Evolutionary conservation across 352 stramenopile species (phyloP).

Genomic region (Ophiocytium majus): DNA sequence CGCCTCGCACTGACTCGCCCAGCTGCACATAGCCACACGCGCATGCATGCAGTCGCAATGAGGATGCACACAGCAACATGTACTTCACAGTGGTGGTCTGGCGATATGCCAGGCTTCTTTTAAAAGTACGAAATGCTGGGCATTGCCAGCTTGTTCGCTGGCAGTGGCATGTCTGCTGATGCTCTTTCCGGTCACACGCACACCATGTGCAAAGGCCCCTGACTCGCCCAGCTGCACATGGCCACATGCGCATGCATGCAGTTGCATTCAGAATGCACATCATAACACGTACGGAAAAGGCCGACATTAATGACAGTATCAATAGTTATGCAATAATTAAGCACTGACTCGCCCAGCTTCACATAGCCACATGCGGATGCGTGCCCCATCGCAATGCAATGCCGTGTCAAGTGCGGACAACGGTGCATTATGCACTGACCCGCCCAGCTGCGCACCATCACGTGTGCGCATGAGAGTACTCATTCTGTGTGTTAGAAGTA

Average conservation of each 20-base stretch:
- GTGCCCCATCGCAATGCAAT: background rate
- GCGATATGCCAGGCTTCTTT: too few species aligned
- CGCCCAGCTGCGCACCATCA: background rate
- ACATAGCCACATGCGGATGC: background rate
- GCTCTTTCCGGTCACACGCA: background rate
- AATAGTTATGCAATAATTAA: too few species aligned
- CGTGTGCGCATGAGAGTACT: background rate
- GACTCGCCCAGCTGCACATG: slow-evolving; percentile 21
- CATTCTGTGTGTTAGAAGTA: background rate
- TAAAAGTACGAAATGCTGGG: too few species aligned
- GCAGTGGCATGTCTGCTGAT: background rate
- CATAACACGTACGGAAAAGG: background rate
- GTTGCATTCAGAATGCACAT: background rate
- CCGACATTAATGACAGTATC: too few species aligned
- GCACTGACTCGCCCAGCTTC: slow-evolving; percentile 18
- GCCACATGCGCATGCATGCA: background rate
- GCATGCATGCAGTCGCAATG: background rate
- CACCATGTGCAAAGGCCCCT: background rate
- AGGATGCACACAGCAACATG: background rate
- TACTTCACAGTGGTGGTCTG: background rate
- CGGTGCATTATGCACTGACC: background rate
- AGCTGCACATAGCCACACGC: background rate
- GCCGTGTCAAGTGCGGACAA: background rate
- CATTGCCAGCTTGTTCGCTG: too few species aligned
- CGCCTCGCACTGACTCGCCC: slow-evolving; percentile 25